Conservation (phyloP, 441 rosid species). For the Arabidopsis lyrata region DNA sequence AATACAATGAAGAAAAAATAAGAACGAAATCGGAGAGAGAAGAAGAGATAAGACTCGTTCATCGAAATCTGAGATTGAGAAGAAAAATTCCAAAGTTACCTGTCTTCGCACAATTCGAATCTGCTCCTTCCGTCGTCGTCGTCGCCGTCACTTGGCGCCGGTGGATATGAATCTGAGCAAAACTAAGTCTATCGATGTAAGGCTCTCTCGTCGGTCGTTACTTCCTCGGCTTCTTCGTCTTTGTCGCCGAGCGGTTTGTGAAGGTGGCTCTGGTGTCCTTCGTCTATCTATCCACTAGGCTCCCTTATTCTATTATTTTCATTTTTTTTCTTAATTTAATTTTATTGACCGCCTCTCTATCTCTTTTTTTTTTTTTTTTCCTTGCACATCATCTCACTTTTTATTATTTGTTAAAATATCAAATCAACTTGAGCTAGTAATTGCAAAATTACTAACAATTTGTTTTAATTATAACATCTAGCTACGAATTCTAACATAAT, state of each 20-base stretch:
- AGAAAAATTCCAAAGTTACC: conserved; percentile 18
- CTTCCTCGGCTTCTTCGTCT: conserved; percentile 44
- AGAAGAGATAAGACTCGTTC: conserved; percentile 23
- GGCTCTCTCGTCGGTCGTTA: neutral
- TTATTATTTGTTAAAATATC: conserved; percentile 20
- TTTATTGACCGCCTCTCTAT: conserved; percentile 29
- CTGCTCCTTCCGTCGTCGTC: conserved; percentile 20
- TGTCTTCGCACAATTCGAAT: conserved; percentile 39
- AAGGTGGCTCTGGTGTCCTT: conserved; percentile 47
- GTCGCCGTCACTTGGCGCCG: conserved; percentile 9
- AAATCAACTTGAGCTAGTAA: neutral
- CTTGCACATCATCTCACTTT: neutral
- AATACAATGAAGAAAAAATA: conserved; percentile 25
- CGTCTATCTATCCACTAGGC: conserved; percentile 50
- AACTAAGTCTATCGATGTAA: neutral
- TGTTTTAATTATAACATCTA: neutral
- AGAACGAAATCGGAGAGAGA: neutral
- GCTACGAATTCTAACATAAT: neutral
- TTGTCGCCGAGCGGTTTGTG: conserved; percentile 53
- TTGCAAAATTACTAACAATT: neutral
- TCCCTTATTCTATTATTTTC: conserved; percentile 38
- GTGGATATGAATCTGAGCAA: conserved; percentile 31
- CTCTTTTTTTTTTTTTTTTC: neutral
- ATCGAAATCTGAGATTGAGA: conserved; percentile 45
- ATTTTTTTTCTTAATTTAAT: neutral